Percentiles rank a stretch among this genome's conserved stretches.
phyloP scores from a whole-genome alignment of 2,329 filamentous ascomycete species.

The Colletotrichum lupini region DNA sequence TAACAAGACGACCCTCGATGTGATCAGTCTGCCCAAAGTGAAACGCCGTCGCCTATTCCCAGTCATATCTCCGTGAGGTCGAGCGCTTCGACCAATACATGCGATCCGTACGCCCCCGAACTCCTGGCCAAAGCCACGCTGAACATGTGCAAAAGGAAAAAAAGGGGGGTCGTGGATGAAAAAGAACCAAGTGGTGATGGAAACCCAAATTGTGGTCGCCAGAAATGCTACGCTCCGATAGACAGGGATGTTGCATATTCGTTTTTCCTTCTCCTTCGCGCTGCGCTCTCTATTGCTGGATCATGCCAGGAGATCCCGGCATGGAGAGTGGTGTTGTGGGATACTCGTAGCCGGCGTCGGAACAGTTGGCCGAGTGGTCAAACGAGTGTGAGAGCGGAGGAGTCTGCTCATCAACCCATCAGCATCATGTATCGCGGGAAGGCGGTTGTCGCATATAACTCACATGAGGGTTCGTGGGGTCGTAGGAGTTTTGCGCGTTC shows the following conservation, averaged over 20 bases:
- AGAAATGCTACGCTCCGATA: not conserved
- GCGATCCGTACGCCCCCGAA: constrained; percentile 25
- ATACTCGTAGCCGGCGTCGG: constrained; percentile 71
- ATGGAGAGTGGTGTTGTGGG: constrained; percentile 80
- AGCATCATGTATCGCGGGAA: constrained; percentile 58
- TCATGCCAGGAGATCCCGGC: constrained; percentile 72
- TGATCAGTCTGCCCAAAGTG: constrained; percentile 1
- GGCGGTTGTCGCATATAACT: constrained; percentile 62
- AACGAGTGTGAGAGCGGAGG: constrained; percentile 81
- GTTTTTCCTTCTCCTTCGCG: not conserved
- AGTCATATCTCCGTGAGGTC: constrained; percentile 39
- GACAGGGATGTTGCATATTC: not conserved
- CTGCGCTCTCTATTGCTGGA: constrained; percentile 42
- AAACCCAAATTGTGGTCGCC: not conserved
- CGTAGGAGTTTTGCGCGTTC: constrained; percentile 69
- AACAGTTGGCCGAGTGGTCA: constrained; percentile 73
- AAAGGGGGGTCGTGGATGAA: not conserved
- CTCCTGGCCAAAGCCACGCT: constrained; percentile 24
- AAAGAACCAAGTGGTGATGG: not conserved
- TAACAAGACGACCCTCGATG: not conserved
- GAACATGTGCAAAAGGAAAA: not conserved
- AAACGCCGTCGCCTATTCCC: constrained; percentile 21
- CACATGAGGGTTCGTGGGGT: constrained; percentile 80
- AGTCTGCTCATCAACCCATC: constrained; percentile 69
- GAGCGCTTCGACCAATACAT: constrained; percentile 41